Conservation (phyloP, 345 rosid genomes). For the Jatropha curcas region DNA sequence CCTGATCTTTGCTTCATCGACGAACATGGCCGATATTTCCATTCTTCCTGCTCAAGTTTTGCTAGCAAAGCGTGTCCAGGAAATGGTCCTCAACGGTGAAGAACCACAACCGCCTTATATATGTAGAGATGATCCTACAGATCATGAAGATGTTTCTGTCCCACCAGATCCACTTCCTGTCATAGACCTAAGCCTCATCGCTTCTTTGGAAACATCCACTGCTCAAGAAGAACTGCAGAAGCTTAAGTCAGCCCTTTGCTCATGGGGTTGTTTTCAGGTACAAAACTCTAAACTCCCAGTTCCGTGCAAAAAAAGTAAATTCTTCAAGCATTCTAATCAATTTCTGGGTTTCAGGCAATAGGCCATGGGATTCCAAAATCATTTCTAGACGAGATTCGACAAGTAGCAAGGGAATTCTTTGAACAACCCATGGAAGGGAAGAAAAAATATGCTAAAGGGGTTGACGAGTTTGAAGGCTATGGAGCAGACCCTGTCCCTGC, state of each 20-base stretch:
- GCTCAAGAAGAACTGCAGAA: slow-evolving; percentile 19
- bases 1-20: no score
- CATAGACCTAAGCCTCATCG: slow-evolving; percentile 19
- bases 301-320: background rate
- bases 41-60: slow-evolving; percentile 29
- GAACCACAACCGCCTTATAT: slow-evolving; percentile 20
- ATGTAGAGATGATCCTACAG: background rate
- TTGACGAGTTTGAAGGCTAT: slow-evolving; percentile 26
- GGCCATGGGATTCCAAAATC: slow-evolving; percentile 24
- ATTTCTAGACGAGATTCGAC: slow-evolving; percentile 15
- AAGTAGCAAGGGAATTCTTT: slow-evolving; percentile 24
- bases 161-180: slow-evolving; percentile 7
- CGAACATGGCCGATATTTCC: slow-evolving; percentile 31
- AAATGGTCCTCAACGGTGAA: slow-evolving; percentile 26
- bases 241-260: slow-evolving; percentile 23
- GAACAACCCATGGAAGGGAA: slow-evolving; percentile 24
- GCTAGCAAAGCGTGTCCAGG: slow-evolving; percentile 39
- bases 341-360: slow-evolving; percentile 17
- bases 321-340: background rate
- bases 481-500: slow-evolving; percentile 26
- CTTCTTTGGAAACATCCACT: slow-evolving; percentile 17
- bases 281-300: background rate
- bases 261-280: slow-evolving; percentile 32
- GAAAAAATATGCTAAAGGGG: slow-evolving; percentile 17
- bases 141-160: background rate